These are phyloP conservation scores for Brassica juncea DNA, from an alignment of 345 rosid genomes.

Conservation along the genomic window DNA sequence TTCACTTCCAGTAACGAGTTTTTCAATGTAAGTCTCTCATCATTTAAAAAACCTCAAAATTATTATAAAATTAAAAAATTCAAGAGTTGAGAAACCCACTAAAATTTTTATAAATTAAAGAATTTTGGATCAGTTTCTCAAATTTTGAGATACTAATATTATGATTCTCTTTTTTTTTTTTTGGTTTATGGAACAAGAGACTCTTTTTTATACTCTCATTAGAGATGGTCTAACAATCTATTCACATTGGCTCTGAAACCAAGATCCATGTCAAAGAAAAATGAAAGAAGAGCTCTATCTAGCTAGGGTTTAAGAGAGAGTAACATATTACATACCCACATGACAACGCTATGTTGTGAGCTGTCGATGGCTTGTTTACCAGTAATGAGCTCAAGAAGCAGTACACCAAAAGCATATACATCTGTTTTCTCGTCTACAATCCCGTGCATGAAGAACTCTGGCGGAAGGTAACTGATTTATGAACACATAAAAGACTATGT, in stretches of 20 bases:
- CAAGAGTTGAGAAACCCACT: neutral
- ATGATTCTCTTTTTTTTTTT: no score
- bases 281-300: constrained; percentile 9
- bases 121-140: neutral
- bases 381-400: constrained; percentile 80
- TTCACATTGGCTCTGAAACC: neutral
- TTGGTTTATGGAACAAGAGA: neutral
- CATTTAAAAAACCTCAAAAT: no score
- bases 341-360: constrained; percentile 80
- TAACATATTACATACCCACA: constrained; percentile 66
- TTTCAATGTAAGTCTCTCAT: neutral
- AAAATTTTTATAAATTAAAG: no score
- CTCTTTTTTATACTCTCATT: neutral
- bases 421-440: constrained; percentile 90
- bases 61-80: no score
- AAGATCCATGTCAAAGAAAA: constrained; percentile 1
- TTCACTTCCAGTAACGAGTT: neutral
- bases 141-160: no score
- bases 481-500: neutral
- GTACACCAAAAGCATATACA: constrained; percentile 83
- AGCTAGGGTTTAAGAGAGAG: constrained; percentile 3
- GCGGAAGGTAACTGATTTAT: constrained; percentile 74
- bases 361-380: constrained; percentile 81
- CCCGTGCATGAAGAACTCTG: constrained; percentile 92
- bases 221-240: neutral